Conservation (phyloP, 2,329 filamentous ascomycete species). For the Immersiporthe knoxdaviesiana region DNA sequence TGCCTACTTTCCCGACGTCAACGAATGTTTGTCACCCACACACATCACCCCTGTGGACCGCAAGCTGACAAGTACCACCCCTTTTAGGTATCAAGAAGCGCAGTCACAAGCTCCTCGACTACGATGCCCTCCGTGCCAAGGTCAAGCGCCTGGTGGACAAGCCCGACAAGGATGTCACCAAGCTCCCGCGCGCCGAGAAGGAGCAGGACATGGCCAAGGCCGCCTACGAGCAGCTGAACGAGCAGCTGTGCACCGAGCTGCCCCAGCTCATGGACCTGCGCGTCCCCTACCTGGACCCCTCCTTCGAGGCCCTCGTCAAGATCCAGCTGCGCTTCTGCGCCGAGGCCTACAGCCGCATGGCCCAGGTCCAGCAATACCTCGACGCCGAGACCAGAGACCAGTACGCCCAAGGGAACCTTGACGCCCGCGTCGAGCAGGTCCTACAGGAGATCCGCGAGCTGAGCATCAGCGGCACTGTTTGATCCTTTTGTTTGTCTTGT, state of each 20-base stretch:
- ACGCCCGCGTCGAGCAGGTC: conserved; percentile 91
- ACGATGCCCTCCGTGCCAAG: conserved; percentile 92
- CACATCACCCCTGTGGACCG: conserved; percentile 36
- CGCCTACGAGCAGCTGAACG: conserved; percentile 95
- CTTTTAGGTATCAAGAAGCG: conserved; percentile 87
- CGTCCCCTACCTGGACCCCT: conserved; percentile 95
- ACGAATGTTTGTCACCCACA: conserved; percentile 72
- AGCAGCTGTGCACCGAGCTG: conserved; percentile 89
- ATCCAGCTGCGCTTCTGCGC: conserved; percentile 98
- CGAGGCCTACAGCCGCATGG: conserved; percentile 96
- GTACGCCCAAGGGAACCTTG: conserved; percentile 91
- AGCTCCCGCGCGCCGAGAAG: conserved; percentile 93
- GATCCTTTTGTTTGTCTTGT: not conserved
- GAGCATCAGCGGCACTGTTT: conserved; percentile 81
- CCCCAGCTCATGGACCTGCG: conserved; percentile 96
- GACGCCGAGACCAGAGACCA: conserved; percentile 95
- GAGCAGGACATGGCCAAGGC: conserved; percentile 93
- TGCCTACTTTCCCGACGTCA: conserved; percentile 98
- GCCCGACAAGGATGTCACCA: conserved; percentile 97
- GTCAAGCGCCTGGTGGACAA: conserved; percentile 98
- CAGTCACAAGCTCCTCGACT: conserved; percentile 97
- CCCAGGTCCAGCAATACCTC: conserved; percentile 97
- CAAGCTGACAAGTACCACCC: conserved; percentile 30
- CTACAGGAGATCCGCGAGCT: conserved; percentile 95
- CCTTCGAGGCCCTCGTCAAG: conserved; percentile 97